Percentiles rank a stretch among this genome's conserved stretches.
phyloP scores from a whole-genome alignment of 345 rosid genomes.

The Aquilaria yunnanensis region DNA sequence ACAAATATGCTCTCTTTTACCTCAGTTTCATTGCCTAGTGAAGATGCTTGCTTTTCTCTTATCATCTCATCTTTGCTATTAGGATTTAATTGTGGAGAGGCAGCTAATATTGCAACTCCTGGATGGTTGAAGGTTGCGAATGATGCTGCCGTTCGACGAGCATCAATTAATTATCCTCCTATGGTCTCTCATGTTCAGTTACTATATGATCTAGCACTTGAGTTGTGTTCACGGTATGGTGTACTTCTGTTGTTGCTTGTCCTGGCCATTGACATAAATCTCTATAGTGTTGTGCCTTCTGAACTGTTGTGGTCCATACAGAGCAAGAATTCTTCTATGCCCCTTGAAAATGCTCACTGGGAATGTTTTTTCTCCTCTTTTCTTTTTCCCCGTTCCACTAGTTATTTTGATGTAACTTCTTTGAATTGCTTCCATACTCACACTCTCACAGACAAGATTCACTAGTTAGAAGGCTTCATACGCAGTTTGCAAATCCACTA shows the following conservation, averaged over 20 bases:
- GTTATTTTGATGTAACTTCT: too few species aligned
- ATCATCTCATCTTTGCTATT: slow-evolving; percentile 8
- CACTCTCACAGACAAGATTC: too few species aligned
- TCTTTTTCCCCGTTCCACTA: too few species aligned
- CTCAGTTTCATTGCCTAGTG: slow-evolving; percentile 8
- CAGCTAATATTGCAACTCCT: slow-evolving; percentile 96
- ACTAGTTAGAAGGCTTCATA: too few species aligned
- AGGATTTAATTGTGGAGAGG: slow-evolving; percentile 98
- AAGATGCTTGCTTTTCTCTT: not conserved
- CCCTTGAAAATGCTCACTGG: too few species aligned
- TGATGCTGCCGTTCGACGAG: slow-evolving; percentile 95
- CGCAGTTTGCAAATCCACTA: too few species aligned
- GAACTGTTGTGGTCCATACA: too few species aligned
- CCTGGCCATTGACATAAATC: too few species aligned
- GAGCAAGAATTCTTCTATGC: too few species aligned
- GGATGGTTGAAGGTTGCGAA: slow-evolving; percentile 83
- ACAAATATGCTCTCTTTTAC: too few species aligned
- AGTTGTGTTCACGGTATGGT: slow-evolving; percentile 70
- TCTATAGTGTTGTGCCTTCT: too few species aligned
- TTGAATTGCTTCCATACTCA: too few species aligned
- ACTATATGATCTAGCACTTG: slow-evolving; percentile 88
- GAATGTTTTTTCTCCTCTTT: not conserved
- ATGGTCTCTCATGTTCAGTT: slow-evolving; percentile 99
- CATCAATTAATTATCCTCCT: slow-evolving; percentile 92
- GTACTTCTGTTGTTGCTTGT: not conserved